phyloP scores from a whole-genome alignment of 2,329 filamentous ascomycete genomes.

The Fusarium newnesense region DNA sequence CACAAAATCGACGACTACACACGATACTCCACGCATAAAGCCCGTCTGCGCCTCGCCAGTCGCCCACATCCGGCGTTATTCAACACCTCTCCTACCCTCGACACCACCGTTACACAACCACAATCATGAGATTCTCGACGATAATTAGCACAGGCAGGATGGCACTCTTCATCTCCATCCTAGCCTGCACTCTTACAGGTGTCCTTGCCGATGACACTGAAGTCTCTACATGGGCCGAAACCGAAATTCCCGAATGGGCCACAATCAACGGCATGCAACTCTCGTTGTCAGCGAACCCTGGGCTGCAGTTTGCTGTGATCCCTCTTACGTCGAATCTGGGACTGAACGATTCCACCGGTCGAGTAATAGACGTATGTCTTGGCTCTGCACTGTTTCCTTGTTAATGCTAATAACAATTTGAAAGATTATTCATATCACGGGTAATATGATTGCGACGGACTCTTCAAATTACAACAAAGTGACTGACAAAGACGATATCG shows the following conservation, averaged over 20 bases:
- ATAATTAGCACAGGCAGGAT: constrained; percentile 16
- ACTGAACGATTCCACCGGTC: constrained; percentile 52
- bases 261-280: constrained; percentile 55
- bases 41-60: constrained; percentile 4
- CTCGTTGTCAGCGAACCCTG: constrained; percentile 47
- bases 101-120: not conserved
- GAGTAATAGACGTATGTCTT: constrained; percentile 50
- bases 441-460: constrained; percentile 57
- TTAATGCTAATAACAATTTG: constrained; percentile 11
- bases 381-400: not conserved
- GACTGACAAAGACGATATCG: constrained; percentile 53
- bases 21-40: constrained; percentile 16
- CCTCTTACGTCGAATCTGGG: constrained; percentile 57
- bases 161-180: constrained; percentile 20
- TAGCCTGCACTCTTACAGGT: constrained; percentile 45
- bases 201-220: constrained; percentile 47
- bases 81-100: not conserved
- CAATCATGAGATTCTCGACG: constrained; percentile 25
- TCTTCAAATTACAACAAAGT: constrained; percentile 56
- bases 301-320: constrained; percentile 55
- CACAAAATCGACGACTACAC: constrained; percentile 27
- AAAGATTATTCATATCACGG: constrained; percentile 57
- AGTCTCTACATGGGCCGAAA: constrained; percentile 48
- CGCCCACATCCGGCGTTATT: not conserved
- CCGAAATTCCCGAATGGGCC: constrained; percentile 53